Base-by-base conservation (phyloP, 1,284 basidiomycete species). In the Macrocystidia cucumis region DNA sequence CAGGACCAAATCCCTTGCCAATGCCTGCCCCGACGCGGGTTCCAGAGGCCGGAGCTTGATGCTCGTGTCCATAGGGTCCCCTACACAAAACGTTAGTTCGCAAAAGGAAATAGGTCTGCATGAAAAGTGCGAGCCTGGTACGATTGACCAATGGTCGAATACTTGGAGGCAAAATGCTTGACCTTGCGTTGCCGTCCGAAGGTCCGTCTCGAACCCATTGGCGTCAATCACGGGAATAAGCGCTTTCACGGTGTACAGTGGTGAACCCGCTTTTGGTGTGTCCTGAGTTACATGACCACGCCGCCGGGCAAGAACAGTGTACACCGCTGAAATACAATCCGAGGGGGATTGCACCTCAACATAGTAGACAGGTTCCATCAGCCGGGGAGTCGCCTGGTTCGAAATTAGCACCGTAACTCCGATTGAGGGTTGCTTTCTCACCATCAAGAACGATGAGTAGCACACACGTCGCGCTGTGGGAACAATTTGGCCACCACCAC, bases 401-500 rank as follows among this genome's bases (percentile, higher is more conserved):
- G n/a, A 12, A 22, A 18, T 16, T 9, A n/a, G 29, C 19, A 39
- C 16, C 7, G 25, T 24, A 9, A 36, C 17, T 14, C 20, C n/a
- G 26, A 53, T 64, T 19, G 26, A 38, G 24, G 34, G 37, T 22
- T 16, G 25, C 32, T 27, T 51, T 47, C 62, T 57, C 52, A 89
- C 90, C 78, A 98, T 91, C 42, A 99, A 67, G 74, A 98, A 95
- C 9, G 92, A 95, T n/a, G 95, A 97, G 57, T 99, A 98, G 65
- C 93, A 97, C 34, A 97, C 96, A 29, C 96, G 81, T 43, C 96
- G 82, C 38, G 49, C 49, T 24, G 49, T 51, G 38, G 49, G 49
- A 38, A 51, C 47, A 38, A 51, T 51, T 29, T 98, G 96, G 40
- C 96, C 96, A 40, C 93, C 91, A 29, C 96, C 96, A 26, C 96